These are phyloP conservation scores for Monilinia fructicola DNA, from an alignment of 2,329 filamentous ascomycete genomes.

Conservation along the genomic window DNA sequence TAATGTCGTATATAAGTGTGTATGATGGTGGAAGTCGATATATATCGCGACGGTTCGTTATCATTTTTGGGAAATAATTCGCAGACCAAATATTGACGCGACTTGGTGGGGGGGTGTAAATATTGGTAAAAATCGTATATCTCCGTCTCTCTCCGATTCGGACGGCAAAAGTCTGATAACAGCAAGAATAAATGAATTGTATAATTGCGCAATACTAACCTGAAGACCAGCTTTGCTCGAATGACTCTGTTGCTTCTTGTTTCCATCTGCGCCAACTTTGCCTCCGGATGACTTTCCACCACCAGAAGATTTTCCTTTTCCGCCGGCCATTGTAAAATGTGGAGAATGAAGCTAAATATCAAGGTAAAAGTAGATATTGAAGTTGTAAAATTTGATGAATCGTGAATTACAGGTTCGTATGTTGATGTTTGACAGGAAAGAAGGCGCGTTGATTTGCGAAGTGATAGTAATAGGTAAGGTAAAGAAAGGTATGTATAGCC, in stretches of 20 bases:
- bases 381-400: slow-evolving; percentile 14
- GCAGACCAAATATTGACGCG: slow-evolving; percentile 34
- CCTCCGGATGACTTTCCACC: slow-evolving; percentile 43
- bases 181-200: neutral
- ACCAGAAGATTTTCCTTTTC: slow-evolving; percentile 42
- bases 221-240: slow-evolving; percentile 43
- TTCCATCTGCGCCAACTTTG: slow-evolving; percentile 40
- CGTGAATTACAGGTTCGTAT: slow-evolving; percentile 14
- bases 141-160: slow-evolving; percentile 1
- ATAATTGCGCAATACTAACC: slow-evolving; percentile 36
- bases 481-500: slow-evolving; percentile 23
- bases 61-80: slow-evolving; percentile 17
- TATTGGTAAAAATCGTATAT: slow-evolving; percentile 26
- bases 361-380: slow-evolving; percentile 29
- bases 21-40: neutral
- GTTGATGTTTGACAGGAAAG: slow-evolving; percentile 24
- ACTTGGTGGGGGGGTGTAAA: slow-evolving; percentile 38
- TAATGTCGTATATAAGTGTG: neutral
- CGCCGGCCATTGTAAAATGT: slow-evolving; percentile 39
- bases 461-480: slow-evolving; percentile 11
- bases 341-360: slow-evolving; percentile 8
- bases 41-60: neutral
- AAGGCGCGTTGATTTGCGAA: slow-evolving; percentile 22
- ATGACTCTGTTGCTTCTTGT: slow-evolving; percentile 43
- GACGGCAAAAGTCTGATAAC: neutral